A percentile compares a stretch with the other conserved stretches of the same genome.
Conservation (phyloP, 2,329 filamentous ascomycete genomes). For the Colletotrichum sp. region DNA sequence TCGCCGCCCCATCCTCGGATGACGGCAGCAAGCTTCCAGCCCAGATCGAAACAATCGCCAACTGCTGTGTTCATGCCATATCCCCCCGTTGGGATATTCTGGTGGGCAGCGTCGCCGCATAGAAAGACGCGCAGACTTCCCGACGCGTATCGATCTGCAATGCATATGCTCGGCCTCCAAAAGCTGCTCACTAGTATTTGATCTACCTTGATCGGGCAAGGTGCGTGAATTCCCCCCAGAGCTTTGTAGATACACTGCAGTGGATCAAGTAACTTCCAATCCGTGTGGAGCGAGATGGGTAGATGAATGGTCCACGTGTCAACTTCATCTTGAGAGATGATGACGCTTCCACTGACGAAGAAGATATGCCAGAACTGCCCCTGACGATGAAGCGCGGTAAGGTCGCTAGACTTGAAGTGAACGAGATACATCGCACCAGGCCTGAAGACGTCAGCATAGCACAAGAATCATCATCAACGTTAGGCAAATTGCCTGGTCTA, state of each 20-base stretch:
- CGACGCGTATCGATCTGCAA: slow-evolving; percentile 27
- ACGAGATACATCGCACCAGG: neutral
- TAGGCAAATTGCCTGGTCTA: neutral
- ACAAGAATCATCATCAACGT: neutral
- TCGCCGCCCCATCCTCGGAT: slow-evolving; percentile 20
- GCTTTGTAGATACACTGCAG: neutral
- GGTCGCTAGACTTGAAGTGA: neutral
- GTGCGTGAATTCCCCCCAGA: neutral
- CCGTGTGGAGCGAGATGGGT: neutral
- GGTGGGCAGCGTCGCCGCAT: slow-evolving; percentile 38
- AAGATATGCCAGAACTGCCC: neutral
- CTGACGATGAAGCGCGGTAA: neutral
- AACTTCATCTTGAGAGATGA: neutral
- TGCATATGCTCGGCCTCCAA: slow-evolving; percentile 25
- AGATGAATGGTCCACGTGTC: neutral
- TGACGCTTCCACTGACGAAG: neutral
- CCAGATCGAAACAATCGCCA: slow-evolving; percentile 35
- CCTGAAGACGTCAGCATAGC: neutral
- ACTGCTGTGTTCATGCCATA: slow-evolving; percentile 41
- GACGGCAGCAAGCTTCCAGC: slow-evolving; percentile 35
- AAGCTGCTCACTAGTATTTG: slow-evolving; percentile 25
- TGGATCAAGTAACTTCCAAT: neutral
- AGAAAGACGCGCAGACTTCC: slow-evolving; percentile 38
- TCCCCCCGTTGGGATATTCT: slow-evolving; percentile 36
- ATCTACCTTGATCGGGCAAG: slow-evolving; percentile 24